A percentile compares a stretch with the other conserved stretches of the same genome.
Evolutionary conservation across 2,329 filamentous ascomycete genomes (phyloP).

Genomic region (Phyllosticta citribraziliensis): DNA sequence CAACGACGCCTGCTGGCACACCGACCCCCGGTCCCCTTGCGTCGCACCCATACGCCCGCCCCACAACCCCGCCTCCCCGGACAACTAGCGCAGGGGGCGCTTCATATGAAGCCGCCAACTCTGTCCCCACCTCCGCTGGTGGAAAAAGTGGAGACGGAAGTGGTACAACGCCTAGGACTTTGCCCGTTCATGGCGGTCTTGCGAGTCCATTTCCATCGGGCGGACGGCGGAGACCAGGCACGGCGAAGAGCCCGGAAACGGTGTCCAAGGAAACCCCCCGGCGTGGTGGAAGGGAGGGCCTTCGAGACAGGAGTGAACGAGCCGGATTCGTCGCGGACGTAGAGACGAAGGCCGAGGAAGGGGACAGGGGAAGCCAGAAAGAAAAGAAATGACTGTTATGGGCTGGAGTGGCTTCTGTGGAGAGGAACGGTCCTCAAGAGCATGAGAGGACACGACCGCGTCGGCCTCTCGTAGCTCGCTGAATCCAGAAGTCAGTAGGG

Average conservation of each 20-base stretch:
- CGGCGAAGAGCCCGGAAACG: not conserved
- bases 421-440: not conserved
- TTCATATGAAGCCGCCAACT: not conserved
- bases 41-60: not conserved
- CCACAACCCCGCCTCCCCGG: not conserved
- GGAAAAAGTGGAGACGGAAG: not conserved
- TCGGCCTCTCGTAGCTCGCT: not conserved
- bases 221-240: not conserved
- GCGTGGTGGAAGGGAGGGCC: not conserved
- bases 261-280: not conserved
- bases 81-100: not conserved
- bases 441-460: not conserved
- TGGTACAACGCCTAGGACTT: not conserved
- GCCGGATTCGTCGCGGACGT: conserved; percentile 6
- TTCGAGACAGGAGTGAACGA: not conserved
- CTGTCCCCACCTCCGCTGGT: not conserved
- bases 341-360: not conserved
- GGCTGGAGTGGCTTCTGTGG: not conserved
- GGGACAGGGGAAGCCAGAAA: not conserved
- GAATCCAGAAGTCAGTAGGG: not conserved
- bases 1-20: not conserved
- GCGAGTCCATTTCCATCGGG: conserved; percentile 18
- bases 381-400: not conserved
- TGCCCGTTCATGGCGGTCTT: conserved; percentile 15
- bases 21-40: not conserved